Percentiles rank a stretch among this genome's conserved stretches.
These are phyloP conservation scores for Firmiana major DNA, from an alignment of 345 rosid species.

Conservation along the genomic window DNA sequence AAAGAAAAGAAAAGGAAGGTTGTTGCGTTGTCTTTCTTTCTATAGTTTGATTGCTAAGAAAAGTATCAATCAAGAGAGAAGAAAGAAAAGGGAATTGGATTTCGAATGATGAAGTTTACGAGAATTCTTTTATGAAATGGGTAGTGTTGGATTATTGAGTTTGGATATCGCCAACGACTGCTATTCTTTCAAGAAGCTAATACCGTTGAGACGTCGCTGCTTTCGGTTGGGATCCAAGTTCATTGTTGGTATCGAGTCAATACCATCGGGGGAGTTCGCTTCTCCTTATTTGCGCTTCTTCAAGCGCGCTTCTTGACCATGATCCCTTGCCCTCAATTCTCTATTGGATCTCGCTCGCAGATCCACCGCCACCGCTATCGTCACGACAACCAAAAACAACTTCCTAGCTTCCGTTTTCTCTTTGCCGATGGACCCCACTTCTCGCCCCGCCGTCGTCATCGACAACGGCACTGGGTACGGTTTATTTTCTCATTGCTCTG, in stretches of 20 bases:
- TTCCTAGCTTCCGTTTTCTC: conserved; percentile 25
- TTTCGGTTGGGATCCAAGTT: conserved; percentile 54
- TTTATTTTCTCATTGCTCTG: background rate
- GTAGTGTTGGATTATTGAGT: background rate
- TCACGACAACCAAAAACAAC: background rate
- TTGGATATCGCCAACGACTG: conserved; percentile 12
- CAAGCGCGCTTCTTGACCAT: conserved; percentile 23
- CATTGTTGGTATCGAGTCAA: conserved; percentile 6
- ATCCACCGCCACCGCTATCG: conserved; percentile 28
- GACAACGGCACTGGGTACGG: conserved; percentile 97
- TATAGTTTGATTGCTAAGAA: conserved; percentile 23
- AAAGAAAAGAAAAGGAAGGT: too few relatives aligned
- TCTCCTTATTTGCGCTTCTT: conserved; percentile 27
- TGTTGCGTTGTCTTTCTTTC: background rate
- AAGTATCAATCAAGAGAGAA: conserved; percentile 4
- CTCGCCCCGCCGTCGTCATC: conserved; percentile 95
- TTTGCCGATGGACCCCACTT: conserved; percentile 70
- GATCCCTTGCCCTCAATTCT: conserved; percentile 37
- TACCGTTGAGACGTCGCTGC: conserved; percentile 32
- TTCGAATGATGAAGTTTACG: background rate
- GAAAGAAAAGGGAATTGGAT: background rate
- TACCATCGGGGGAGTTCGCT: conserved; percentile 15
- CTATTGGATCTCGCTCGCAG: conserved; percentile 54
- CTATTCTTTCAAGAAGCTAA: conserved; percentile 17
- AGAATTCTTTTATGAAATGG: conserved; percentile 19